Percentiles rank a stretch among this genome's conserved stretches.
Evolutionary conservation across 805 yeast species (phyloP).

Genomic region (Lipomyces starkeyi): DNA sequence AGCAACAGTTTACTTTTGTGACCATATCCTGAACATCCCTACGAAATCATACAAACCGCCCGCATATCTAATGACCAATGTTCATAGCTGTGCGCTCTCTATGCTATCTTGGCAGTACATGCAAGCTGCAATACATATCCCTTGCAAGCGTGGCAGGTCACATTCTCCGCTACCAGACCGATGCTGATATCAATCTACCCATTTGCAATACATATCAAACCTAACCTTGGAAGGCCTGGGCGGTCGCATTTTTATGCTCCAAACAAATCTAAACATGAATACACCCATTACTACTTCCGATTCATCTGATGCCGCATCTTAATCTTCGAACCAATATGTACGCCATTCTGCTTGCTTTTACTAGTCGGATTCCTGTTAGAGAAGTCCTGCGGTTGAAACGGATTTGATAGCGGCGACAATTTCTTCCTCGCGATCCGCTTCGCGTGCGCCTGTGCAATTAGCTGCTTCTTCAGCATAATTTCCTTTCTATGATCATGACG

Average conservation of each 20-base stretch:
- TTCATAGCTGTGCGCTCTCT: neutral
- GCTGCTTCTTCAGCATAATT: slow-evolving; percentile 6
- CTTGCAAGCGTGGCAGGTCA: neutral
- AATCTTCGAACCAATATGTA: slow-evolving; percentile 1
- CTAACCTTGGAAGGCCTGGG: neutral
- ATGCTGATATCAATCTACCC: neutral
- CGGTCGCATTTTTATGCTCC: neutral
- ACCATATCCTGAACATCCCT: neutral
- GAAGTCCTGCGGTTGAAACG: slow-evolving; percentile 3
- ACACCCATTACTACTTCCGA: neutral
- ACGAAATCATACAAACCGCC: neutral
- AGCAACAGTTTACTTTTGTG: neutral
- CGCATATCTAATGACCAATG: neutral
- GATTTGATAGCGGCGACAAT: neutral
- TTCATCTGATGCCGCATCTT: slow-evolving; percentile 10
- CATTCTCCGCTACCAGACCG: neutral
- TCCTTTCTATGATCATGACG: slow-evolving; percentile 6
- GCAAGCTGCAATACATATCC: neutral
- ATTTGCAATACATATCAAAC: neutral
- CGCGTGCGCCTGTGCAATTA: slow-evolving; percentile 3
- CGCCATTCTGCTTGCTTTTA: neutral
- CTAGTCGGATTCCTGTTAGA: neutral
- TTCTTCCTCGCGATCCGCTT: slow-evolving; percentile 7
- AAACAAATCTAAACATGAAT: neutral
- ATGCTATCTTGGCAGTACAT: neutral